Base-by-base conservation (phyloP, 225 moss, liverwort and hornwort genomes). In the Climacium dendroides region DNA sequence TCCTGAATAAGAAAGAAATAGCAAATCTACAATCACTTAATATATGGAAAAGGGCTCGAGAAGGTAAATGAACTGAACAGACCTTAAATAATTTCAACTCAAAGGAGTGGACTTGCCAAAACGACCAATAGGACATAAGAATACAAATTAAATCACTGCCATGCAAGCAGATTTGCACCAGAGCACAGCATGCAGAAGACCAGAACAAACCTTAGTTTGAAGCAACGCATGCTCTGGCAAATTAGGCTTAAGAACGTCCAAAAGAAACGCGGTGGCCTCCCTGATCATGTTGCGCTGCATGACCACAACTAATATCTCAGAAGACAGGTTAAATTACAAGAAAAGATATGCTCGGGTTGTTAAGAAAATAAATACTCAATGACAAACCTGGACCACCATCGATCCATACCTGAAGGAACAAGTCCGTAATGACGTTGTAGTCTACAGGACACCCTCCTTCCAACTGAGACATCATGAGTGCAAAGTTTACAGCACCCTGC, bases 401-500 rank as follows among this genome's bases (percentile, higher is more conserved):
- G 37, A 89, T 35, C 29, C 76, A 72, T 90, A 94, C 95, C 95
- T 95, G 92, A 87, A 94, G 92, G 86, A 99, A 99, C 83, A 99
- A 92, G 82, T 99, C 97, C 28, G 99, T 97, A 75, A 99, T 97
- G 47, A 94, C 93, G 82, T 99, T 99, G 89, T 97, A 99, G 87
- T 99, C 99, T 58, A 99, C 93, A 57, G 99, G 99, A 85, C 95
- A 95, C 63, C 99, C 99, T 78, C 95, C 96, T 92, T 99, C 99
- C 94, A 96, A 90, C 89, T 96, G 96, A 77, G 99, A 95, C 97
- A 99, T 97, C 99, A 97, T 97, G 81, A 99, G 93, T 37, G 99
- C 97, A 85, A 99, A 99, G 89, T 99, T 99, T 61, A 99, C 99
- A 91, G 99, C 99, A 87, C 95, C 99, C 98, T 98, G 94, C 90